Evolutionary conservation across 805 yeast species (phyloP).

Genomic region (Candida broadrunensis): DNA sequence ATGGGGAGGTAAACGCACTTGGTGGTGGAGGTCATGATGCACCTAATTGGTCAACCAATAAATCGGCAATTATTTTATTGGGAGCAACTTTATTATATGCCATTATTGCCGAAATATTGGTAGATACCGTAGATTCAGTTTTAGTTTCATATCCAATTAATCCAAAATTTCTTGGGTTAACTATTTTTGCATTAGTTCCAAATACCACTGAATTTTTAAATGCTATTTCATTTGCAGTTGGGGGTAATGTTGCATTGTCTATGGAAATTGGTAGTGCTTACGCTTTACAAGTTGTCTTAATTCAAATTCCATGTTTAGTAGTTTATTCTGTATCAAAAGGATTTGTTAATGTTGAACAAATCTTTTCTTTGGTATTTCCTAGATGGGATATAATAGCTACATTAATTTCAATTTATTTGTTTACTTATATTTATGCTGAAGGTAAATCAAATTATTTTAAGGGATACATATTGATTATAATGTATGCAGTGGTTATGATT

Average conservation of each 20-base stretch:
- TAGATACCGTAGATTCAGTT: conserved; percentile 88
- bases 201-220: conserved; percentile 95
- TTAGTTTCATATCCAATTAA: conserved; percentile 73
- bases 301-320: conserved; percentile 91
- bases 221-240: conserved; percentile 93
- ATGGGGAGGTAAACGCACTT: conserved; percentile 22
- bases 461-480: conserved; percentile 81
- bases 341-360: conserved; percentile 37
- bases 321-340: conserved; percentile 59
- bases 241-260: conserved; percentile 93
- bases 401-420: conserved; percentile 79
- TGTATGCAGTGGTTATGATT: conserved; percentile 68
- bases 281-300: conserved; percentile 89
- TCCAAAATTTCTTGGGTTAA: conserved; percentile 88
- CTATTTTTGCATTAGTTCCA: conserved; percentile 94
- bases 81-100: conserved; percentile 88
- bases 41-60: conserved; percentile 91
- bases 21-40: conserved; percentile 84
- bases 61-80: conserved; percentile 77
- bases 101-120: conserved; percentile 88
- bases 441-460: conserved; percentile 96
- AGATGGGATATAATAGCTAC: conserved; percentile 92
- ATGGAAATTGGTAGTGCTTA: conserved; percentile 99
- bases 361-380: conserved; percentile 87
- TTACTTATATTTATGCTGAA: conserved; percentile 92